Base-by-base conservation (phyloP, 331 rosid species). In the Phaseolus coccineus region DNA sequence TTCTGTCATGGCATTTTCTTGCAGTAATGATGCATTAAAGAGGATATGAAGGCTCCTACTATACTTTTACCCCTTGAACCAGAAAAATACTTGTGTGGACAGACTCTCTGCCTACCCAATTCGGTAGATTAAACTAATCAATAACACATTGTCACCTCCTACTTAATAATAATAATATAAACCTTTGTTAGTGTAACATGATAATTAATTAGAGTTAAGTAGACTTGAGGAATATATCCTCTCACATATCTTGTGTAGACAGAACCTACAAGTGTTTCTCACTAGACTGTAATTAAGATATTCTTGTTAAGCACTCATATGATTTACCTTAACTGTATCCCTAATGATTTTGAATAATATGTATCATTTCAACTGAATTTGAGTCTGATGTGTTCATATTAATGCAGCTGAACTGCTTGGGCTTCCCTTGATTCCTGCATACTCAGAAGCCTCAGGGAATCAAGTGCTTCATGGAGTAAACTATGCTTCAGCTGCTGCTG, bases 401-500 rank as follows among this genome's bases (percentile, higher is more conserved):
- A 63, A 35, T 87, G 87, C 94, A 92, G 98, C 97, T 73, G 85
- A 88, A 33, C 56, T 88, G 71, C 90, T 94, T 42, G 97, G 97
- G 69, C 97, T 94, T 81, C 98, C 97, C 19, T 83, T 94, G 15
- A 90, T 90, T 84, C 97, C 97, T 56, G 79, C 98, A 4, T 85
- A 74, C 89, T 75, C 92, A 16, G 79, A 75, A 77, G 90, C 94
- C 31, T 83, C 92, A 13, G 83, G 86, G 47, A 72, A 78, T 6
- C 85, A 90, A 86, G 8, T 86, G 8, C 87, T 88, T 66, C 87
- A 85, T 39, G 98, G 97, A 71, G 89, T 92, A 59, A 94, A 94
- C 82, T 94, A 89, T 30, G 98, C 97, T 52, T 94, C 98, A 1
- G 98, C 98, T 2, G 98, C 98, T 3, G 93, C 97, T 2, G 98